Evolutionary conservation across 768 basidiomycete genomes (phyloP).

Genomic region (Tulasnella sp.): DNA sequence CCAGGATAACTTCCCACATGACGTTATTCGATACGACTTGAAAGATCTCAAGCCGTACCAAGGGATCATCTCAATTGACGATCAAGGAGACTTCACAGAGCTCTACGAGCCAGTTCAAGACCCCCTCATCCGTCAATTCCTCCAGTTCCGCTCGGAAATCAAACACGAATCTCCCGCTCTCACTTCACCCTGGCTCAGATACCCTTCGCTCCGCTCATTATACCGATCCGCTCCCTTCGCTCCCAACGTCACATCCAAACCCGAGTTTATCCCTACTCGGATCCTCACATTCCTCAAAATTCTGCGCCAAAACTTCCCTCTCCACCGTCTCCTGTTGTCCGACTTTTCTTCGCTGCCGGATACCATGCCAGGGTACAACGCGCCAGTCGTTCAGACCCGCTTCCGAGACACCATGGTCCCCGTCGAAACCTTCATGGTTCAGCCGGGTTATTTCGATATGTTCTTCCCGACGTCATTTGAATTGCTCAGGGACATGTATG

Average conservation of each 20-base stretch:
- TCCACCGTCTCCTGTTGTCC: conserved; percentile 88
- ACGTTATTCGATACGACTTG: conserved; percentile 86
- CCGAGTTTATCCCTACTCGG: conserved; percentile 92
- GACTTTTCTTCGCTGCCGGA: conserved; percentile 91
- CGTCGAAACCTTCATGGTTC: conserved; percentile 84
- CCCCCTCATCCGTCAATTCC: conserved; percentile 74
- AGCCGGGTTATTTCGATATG: conserved; percentile 96
- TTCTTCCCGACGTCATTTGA: conserved; percentile 95
- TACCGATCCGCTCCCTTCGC: conserved; percentile 78
- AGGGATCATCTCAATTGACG: conserved; percentile 73
- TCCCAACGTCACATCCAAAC: conserved; percentile 70
- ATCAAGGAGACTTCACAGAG: conserved; percentile 74
- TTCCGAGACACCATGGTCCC: conserved; percentile 81
- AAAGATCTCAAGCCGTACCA: conserved; percentile 78
- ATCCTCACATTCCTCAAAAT: conserved; percentile 78
- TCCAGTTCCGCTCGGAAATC: conserved; percentile 61
- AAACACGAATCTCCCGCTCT: conserved; percentile 51
- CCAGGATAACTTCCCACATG: conserved; percentile 96
- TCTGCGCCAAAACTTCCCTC: conserved; percentile 78
- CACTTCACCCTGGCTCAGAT: conserved; percentile 54
- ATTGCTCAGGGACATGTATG: conserved; percentile 84
- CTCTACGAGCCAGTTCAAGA: conserved; percentile 82
- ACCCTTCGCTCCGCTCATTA: conserved; percentile 56
- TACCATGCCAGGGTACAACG: conserved; percentile 68
- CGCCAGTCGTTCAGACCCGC: conserved; percentile 94